Evolutionary conservation across 176 grass and related monocot species (phyloP), one percentile per base, ranked within the genome.

Genomic region (Oryza glumipatula): DNA sequence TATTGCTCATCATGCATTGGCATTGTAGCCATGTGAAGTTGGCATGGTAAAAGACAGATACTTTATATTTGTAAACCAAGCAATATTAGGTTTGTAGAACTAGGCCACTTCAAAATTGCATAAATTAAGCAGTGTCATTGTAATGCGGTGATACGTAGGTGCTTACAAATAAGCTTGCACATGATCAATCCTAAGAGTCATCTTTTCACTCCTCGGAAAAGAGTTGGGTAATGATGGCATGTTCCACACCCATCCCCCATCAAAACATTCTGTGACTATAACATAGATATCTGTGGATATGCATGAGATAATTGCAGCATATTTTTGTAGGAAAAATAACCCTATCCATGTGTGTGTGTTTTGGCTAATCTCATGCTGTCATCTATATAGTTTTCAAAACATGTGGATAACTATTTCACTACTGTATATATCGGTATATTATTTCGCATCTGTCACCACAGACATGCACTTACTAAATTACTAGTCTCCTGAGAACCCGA

Each of bases 21-120:
- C 51, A 83, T 46, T 43, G 6, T 30, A 7, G 16, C 9, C 47
- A 69, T 52, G 24, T 33, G 23, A 19, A 73, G 58, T 56, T 56
- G 46, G 14, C 9, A 26, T 9, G 26, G 12, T 51, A 8, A 74
- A 67, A 71, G 63, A 23, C 6, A 23, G 26, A 61, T 13, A 5
- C 21, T 23, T 33, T 83, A 5, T 24, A 73, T 22, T 47, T 47
- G 19, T 12, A 84, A 88, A 79, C 8, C 10, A 63, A 39, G 49
- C 24, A 74, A 26, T n/a, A 47, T 47, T 45, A 14, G 11, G 70
- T 73, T 47, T 23, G 51, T 82, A 60, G 21, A 70, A 68, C 66
- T 2, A 35, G 35, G 41, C 12, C 51, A 16, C 21, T 23, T 61
- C 56, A 63, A 63, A 63, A 23, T 73, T 65, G 3, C 14, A 30